Evolutionary conservation across 108 stramenopile genomes (phyloP).

Genomic region (Skeletonema costatum): DNA sequence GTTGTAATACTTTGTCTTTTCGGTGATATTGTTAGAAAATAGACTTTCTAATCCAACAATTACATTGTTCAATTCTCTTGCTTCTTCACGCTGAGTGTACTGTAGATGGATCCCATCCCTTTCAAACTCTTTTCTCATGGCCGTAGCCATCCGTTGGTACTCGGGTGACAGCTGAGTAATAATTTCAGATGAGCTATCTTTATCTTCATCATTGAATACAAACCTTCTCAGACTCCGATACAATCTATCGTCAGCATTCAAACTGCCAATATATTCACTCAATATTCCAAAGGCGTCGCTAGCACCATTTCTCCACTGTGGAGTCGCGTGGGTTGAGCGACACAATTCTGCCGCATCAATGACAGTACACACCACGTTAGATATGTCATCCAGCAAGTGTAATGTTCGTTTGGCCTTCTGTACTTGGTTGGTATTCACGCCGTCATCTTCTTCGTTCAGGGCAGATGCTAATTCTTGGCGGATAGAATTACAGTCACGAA

Average conservation of each 20-base stretch:
- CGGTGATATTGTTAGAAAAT: constrained; percentile 73
- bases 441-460: constrained; percentile 5
- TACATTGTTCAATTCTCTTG: constrained; percentile 65
- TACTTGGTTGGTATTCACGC: neutral
- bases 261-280: constrained; percentile 83
- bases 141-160: constrained; percentile 71
- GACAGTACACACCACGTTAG: constrained; percentile 89
- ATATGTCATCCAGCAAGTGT: constrained; percentile 84
- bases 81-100: constrained; percentile 67
- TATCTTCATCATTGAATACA: constrained; percentile 19
- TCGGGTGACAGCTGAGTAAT: constrained; percentile 56
- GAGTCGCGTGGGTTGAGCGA: constrained; percentile 81
- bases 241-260: constrained; percentile 83
- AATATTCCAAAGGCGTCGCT: constrained; percentile 74
- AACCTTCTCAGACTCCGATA: constrained; percentile 58
- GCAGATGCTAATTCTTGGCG: constrained; percentile 46
- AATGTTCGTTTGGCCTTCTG: constrained; percentile 59
- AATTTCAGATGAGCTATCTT: neutral
- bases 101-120: constrained; percentile 91
- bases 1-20: constrained; percentile 59
- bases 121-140: constrained; percentile 90
- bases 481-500: constrained; percentile 57
- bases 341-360: constrained; percentile 96
- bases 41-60: constrained; percentile 74
- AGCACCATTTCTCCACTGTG: constrained; percentile 77